Evolutionary conservation across 768 basidiomycete genomes (phyloP).

Genomic region (Podaxis carcinomalis): DNA sequence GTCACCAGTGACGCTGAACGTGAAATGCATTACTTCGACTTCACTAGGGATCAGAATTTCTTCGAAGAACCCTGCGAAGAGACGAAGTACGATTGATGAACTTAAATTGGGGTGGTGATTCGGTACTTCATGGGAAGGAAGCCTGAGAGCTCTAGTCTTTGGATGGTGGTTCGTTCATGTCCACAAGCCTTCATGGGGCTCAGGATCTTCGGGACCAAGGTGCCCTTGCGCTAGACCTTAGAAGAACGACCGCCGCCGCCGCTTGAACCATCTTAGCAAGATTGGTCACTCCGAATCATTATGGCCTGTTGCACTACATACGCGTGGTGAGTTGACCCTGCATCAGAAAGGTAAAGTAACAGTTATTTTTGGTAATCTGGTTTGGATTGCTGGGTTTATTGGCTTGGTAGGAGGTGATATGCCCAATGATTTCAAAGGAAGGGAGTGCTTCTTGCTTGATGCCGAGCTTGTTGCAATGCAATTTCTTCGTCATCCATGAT

Average conservation of each 20-base stretch:
- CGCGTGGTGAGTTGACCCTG: not conserved
- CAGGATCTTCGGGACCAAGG: not conserved
- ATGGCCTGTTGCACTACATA: not conserved
- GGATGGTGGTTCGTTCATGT: not conserved
- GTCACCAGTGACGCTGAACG: not conserved
- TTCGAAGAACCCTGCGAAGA: constrained; percentile 1
- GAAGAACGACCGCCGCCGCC: not conserved
- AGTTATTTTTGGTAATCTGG: constrained; percentile 6
- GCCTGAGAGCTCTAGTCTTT: not conserved
- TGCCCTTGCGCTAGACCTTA: not conserved
- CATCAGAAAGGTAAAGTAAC: constrained; percentile 2
- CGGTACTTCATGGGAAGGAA: constrained; percentile 4
- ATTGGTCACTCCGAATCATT: not conserved
- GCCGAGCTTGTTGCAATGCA: not conserved
- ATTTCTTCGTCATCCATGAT: not conserved
- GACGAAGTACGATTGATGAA: constrained; percentile 5
- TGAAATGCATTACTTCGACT: not conserved
- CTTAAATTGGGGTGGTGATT: constrained; percentile 2
- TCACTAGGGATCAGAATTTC: constrained; percentile 10
- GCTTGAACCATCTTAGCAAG: not conserved
- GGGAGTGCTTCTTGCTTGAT: not conserved
- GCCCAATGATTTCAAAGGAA: not conserved
- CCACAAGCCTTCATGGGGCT: not conserved
- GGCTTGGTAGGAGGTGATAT: not conserved
- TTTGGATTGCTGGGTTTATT: constrained; percentile 1